Base-by-base conservation (phyloP, 106 monocot genomes). In the Dioscorea dumetorum region DNA sequence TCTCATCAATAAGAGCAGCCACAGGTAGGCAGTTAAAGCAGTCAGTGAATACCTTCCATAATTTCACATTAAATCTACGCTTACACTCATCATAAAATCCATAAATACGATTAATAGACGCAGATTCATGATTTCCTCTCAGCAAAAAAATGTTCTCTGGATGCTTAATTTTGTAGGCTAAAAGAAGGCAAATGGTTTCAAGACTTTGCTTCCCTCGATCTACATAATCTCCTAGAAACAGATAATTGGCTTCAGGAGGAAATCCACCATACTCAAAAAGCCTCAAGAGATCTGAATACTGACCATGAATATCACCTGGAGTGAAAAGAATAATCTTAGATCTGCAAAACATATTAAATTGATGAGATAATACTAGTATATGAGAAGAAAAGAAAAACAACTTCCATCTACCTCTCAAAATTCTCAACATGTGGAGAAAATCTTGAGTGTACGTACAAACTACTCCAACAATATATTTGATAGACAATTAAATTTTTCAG, bases 21-120 rank as follows among this genome's bases (percentile, higher is more conserved):
- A 59, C 59, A 59, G 59, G 59, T 6, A 59, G 59, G 59, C 59
- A 59, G 59, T 59, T 59, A 59, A 59, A 59, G 22, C 59, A 59
- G 1, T 59, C 59, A 22, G 59, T 22, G 22, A 59, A 59, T 11
- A 59, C 59, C 59, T 59, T 59, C 59, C 59, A 59, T 11, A 59
- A 21, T 59, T 21, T 59, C 22, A 59, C 59, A 59, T 22, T 59
- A 21, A 59, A 59, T 59, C 59, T 20, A 21, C 59, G 59, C 59
- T 59, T 59, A 14, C 54, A 54, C 19, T 54, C 54, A 54, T 54
- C 54, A 54, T 54, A 54, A 19, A 54, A 54, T 19, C 54, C 54
- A 19, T 54, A 54, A 19, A 54, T 54, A 54, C 54, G 54, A 54
- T 54, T 54, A 18, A 54, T 54, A 54, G 54, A 54, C 18, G 54